Evolutionary conservation across 768 basidiomycete species (phyloP).

Genomic region (Tulasnella sp.): DNA sequence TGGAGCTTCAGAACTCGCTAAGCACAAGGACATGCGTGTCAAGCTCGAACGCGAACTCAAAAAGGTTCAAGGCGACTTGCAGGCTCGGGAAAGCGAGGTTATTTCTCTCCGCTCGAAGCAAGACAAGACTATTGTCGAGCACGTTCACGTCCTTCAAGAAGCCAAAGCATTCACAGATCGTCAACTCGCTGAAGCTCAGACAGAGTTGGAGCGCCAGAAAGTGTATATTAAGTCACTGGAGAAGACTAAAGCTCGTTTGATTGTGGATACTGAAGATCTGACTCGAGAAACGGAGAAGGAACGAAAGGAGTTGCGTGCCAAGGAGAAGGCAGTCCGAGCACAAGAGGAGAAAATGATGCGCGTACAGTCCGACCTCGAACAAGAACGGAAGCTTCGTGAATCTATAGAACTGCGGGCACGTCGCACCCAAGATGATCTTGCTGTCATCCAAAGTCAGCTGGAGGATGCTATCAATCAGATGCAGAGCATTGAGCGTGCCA

Average conservation of each 20-base stretch:
- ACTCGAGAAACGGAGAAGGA: conserved; percentile 59
- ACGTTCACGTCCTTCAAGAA: conserved; percentile 90
- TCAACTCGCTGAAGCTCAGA: conserved; percentile 69
- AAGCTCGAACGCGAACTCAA: conserved; percentile 72
- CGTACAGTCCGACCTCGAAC: conserved; percentile 47
- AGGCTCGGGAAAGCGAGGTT: conserved; percentile 72
- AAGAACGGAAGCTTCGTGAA: conserved; percentile 53
- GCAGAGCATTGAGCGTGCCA: conserved; percentile 41
- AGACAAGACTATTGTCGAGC: conserved; percentile 98
- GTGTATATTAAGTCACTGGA: conserved; percentile 77
- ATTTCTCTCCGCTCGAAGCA: conserved; percentile 75
- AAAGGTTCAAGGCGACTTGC: conserved; percentile 66
- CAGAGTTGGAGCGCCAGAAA: conserved; percentile 59
- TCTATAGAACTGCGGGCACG: conserved; percentile 48
- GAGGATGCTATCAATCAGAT: conserved; percentile 45
- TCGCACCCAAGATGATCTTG: conserved; percentile 49
- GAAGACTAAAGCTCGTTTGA: conserved; percentile 59
- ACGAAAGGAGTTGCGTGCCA: conserved; percentile 47
- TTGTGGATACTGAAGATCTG: conserved; percentile 73
- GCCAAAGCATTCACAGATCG: conserved; percentile 90
- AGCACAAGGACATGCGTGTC: conserved; percentile 51
- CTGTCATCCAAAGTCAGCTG: conserved; percentile 41
- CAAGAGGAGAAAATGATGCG: conserved; percentile 49
- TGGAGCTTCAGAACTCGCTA: conserved; percentile 56
- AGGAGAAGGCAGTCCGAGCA: conserved; percentile 50